Evolutionary conservation across 2,329 filamentous ascomycete species (phyloP).

Genomic region (Neofusicoccum parvum): DNA sequence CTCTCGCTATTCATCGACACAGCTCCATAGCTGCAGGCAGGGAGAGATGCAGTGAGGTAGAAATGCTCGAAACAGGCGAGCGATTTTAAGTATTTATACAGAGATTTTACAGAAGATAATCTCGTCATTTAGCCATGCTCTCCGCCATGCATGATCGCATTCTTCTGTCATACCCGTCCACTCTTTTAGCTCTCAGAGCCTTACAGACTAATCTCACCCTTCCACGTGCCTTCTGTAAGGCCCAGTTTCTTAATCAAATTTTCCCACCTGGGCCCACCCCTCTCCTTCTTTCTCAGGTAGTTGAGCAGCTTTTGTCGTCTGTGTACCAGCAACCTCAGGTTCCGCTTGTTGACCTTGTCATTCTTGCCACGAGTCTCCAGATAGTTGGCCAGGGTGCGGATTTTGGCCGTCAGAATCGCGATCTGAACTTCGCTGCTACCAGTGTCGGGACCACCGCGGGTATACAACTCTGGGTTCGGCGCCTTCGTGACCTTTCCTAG

Average conservation of each 20-base stretch:
- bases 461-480: slow-evolving; percentile 48
- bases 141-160: background rate
- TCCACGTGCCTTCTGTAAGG: slow-evolving; percentile 84
- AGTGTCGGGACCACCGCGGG: slow-evolving; percentile 85
- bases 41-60: background rate
- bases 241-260: slow-evolving; percentile 83
- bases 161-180: background rate
- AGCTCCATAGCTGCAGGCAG: background rate
- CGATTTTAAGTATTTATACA: slow-evolving; percentile 1
- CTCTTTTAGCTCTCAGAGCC: background rate
- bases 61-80: background rate
- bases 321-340: slow-evolving; percentile 82
- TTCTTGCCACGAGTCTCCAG: slow-evolving; percentile 72
- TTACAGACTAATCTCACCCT: slow-evolving; percentile 80
- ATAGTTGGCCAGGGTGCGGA: slow-evolving; percentile 74
- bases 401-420: slow-evolving; percentile 92
- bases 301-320: slow-evolving; percentile 82
- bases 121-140: background rate
- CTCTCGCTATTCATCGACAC: no score
- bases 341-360: slow-evolving; percentile 94
- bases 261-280: slow-evolving; percentile 87
- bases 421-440: slow-evolving; percentile 98
- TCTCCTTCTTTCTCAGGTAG: slow-evolving; percentile 87
- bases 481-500: background rate
- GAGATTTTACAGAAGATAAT: background rate